A percentile compares a stretch with the other conserved stretches of the same genome.
Evolutionary conservation across 2,329 filamentous ascomycete genomes (phyloP).

Genomic region (Cadophora sp.): DNA sequence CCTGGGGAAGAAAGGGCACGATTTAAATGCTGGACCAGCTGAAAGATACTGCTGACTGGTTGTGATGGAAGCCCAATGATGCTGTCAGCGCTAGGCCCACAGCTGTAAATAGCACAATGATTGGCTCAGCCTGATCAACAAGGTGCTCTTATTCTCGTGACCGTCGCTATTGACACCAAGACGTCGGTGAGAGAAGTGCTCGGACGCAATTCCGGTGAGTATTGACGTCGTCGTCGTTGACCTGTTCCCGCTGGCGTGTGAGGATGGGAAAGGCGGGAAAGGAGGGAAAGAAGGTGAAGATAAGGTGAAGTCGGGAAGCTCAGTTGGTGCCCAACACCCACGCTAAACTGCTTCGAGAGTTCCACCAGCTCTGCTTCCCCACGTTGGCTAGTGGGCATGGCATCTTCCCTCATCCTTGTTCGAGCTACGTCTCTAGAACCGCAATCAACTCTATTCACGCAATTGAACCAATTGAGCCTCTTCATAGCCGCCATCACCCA

Average conservation of each 20-base stretch:
- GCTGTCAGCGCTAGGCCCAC: conserved; percentile 15
- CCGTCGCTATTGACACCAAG: neutral
- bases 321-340: conserved; percentile 2
- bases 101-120: conserved; percentile 11
- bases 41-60: conserved; percentile 4
- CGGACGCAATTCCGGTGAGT: neutral
- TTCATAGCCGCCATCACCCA: conserved; percentile 9
- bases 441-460: neutral
- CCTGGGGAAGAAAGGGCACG: neutral
- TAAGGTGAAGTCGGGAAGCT: neutral
- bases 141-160: conserved; percentile 8
- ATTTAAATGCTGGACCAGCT: conserved; percentile 1
- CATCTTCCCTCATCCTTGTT: neutral
- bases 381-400: neutral
- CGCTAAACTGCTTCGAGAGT: neutral
- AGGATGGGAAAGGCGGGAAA: neutral
- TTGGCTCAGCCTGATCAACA: neutral
- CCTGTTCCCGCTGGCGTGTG: neutral
- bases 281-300: conserved; percentile 4
- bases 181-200: conserved; percentile 1
- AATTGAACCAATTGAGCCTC: conserved; percentile 17
- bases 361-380: too few relatives aligned
- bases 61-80: conserved; percentile 9
- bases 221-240: conserved; percentile 6
- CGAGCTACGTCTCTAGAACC: conserved; percentile 14